phyloP scores from a whole-genome alignment of 2,329 filamentous ascomycete species.

The Dactylellina drechsleri region DNA sequence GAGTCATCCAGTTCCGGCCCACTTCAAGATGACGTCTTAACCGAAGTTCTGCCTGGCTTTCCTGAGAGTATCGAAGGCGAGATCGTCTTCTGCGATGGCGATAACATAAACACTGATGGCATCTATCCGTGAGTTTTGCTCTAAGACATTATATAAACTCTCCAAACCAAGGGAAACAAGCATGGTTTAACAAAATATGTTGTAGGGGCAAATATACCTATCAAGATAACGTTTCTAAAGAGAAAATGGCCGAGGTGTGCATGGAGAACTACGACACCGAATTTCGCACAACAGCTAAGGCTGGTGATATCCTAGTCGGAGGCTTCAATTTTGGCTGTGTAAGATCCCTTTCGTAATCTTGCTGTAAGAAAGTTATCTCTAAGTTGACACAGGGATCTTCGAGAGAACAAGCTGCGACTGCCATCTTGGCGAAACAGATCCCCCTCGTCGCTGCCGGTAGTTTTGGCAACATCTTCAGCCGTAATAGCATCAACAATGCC shows the following conservation, averaged over 20 bases:
- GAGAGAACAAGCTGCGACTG: constrained; percentile 87
- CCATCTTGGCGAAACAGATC: constrained; percentile 82
- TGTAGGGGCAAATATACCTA: constrained; percentile 85
- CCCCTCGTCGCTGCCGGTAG: constrained; percentile 81
- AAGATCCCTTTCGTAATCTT: constrained; percentile 59
- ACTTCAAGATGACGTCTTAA: constrained; percentile 63
- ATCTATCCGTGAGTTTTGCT: constrained; percentile 74
- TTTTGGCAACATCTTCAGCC: constrained; percentile 83
- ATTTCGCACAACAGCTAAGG: constrained; percentile 72
- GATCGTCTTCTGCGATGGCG: constrained; percentile 85
- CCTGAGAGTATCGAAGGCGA: constrained; percentile 84
- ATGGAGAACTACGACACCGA: constrained; percentile 91
- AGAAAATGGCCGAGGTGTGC: constrained; percentile 86
- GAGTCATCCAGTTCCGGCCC: constrained; percentile 55
- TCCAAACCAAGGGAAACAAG: too few relatives aligned
- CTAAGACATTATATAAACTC: too few relatives aligned
- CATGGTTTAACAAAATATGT: too few relatives aligned
- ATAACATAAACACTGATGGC: constrained; percentile 90
- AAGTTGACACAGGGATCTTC: constrained; percentile 61
- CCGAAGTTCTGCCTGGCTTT: constrained; percentile 84
- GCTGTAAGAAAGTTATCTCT: too few relatives aligned
- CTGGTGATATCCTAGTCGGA: constrained; percentile 82
- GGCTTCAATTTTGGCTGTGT: constrained; percentile 93
- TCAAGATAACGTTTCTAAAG: constrained; percentile 79
- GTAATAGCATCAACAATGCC: constrained; percentile 81